Evolutionary conservation across 2,329 filamentous ascomycete species (phyloP), one percentile per base, ranked within the genome.

Genomic region (Epichloe bromicola): DNA sequence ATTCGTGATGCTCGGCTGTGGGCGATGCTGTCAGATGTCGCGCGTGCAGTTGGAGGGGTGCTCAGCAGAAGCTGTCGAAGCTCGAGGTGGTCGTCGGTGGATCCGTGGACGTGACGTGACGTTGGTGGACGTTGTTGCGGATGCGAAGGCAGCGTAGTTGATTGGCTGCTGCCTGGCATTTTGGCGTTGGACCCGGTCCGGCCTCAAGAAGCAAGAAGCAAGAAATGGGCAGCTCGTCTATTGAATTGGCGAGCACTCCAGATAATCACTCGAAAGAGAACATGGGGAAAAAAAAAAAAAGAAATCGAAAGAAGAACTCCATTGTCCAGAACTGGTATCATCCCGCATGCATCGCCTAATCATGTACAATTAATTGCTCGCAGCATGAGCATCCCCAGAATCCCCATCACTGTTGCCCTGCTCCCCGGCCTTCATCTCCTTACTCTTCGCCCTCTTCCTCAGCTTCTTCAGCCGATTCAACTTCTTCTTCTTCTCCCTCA

Each of bases 401-500:
- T 59, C 59, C 4, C 51, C 63, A 37, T 58, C 59, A 17, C 48
- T 55, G 12, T 51, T 50, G 5, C 14, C 55, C 23, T 26, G 49
- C 5, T 50, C 56, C 19, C 55, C 48, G 40, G 61, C 60, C 58
- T 79, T 81, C 65, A 74, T 76, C 65, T 82, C 74, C 61, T 72
- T 78, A 55, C 74, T 76, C 65, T 82, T 82, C 42, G 73, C 70
- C 58, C 74, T 72, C 59, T 73, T 70, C 63, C 78, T 76, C 54
- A 81, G 57, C 67, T 83, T 82, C 68, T 78, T 81, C 57, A 74
- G 63, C 52, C 76, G 65, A 57, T 83, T 83, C 55, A 80, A 60
- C 56, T 78, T 70, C 66, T 80, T 80, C 68, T 80, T 80, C 70
- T 82, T 82, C 51, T 81, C 77, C 57, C 69, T 72, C 33, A 80